Evolutionary conservation across 129 eudicot species (phyloP).

Genomic region (Tanacetum coccineum): DNA sequence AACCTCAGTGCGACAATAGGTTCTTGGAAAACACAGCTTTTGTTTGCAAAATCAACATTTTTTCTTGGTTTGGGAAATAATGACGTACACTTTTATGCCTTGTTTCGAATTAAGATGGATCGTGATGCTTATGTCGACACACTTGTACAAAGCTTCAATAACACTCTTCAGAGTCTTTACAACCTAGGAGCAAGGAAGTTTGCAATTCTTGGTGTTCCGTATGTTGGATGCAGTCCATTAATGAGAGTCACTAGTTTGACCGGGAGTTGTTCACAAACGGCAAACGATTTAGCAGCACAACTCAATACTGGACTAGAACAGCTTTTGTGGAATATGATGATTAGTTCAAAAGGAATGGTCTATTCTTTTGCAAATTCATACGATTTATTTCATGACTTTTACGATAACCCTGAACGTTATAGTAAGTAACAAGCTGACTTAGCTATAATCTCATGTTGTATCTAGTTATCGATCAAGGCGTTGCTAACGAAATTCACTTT

Average conservation of each 20-base stretch:
- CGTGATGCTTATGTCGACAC: conserved; percentile 5
- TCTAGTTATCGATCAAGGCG: not conserved
- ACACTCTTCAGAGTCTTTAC: conserved; percentile 11
- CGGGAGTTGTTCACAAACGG: conserved; percentile 27
- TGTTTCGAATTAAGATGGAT: conserved; percentile 18
- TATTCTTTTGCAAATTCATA: conserved; percentile 27
- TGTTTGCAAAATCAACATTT: conserved; percentile 22
- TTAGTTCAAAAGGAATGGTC: conserved; percentile 10
- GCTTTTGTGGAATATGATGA: conserved; percentile 7
- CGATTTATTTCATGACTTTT: conserved; percentile 8
- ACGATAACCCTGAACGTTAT: not conserved
- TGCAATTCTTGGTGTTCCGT: conserved; percentile 19
- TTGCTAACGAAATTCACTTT: not conserved
- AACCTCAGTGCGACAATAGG: conserved; percentile 25
- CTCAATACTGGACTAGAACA: conserved; percentile 18
- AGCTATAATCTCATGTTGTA: not conserved
- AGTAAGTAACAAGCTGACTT: conserved; percentile 20
- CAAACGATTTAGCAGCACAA: conserved; percentile 21
- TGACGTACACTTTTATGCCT: conserved; percentile 24
- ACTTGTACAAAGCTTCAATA: conserved; percentile 17
- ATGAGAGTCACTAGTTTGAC: conserved; percentile 18
- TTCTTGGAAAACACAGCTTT: conserved; percentile 2
- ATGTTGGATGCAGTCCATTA: conserved; percentile 30
- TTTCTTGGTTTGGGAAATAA: conserved; percentile 24
- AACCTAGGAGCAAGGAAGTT: conserved; percentile 35